Conservation (phyloP, 2,329 filamentous ascomycete genomes). For the Pseudogymnoascus sp. region DNA sequence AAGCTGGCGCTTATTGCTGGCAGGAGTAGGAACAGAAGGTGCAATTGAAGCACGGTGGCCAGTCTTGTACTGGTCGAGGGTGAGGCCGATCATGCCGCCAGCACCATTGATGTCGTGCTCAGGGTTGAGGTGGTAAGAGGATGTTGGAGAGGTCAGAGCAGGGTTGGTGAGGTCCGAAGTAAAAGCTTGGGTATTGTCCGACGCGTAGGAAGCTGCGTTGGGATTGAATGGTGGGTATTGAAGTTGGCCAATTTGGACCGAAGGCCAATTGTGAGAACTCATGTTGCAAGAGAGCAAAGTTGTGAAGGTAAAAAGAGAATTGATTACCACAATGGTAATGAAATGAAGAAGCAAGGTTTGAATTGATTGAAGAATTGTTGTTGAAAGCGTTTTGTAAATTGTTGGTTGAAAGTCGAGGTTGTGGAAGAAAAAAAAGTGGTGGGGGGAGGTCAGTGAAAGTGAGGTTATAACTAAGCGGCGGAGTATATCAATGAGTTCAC, state of each 20-base stretch:
- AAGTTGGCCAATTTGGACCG: neutral
- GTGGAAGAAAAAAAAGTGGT: neutral
- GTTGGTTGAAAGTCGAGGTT: neutral
- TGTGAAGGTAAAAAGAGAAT: neutral
- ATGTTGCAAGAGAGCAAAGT: conserved; percentile 1
- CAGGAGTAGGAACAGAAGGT: neutral
- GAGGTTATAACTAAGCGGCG: conserved; percentile 3
- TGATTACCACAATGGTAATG: neutral
- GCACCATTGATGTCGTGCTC: neutral
- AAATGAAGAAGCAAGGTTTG: neutral
- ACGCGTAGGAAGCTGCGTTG: neutral
- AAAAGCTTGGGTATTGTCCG: neutral
- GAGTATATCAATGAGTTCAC: neutral
- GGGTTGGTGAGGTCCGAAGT: neutral
- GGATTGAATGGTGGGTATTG: conserved; percentile 7
- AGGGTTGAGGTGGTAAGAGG: neutral
- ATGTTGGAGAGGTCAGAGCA: neutral
- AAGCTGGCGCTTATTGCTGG: neutral
- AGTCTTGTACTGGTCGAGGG: neutral
- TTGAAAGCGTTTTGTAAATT: neutral
- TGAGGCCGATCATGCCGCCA: neutral
- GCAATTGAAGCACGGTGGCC: neutral
- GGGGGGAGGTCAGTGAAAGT: neutral
- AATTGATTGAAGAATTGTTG: conserved; percentile 4
- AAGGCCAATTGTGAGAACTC: conserved; percentile 5